Conservation (phyloP, 2,329 filamentous ascomycete genomes). For the Aspergillus neoniger region DNA sequence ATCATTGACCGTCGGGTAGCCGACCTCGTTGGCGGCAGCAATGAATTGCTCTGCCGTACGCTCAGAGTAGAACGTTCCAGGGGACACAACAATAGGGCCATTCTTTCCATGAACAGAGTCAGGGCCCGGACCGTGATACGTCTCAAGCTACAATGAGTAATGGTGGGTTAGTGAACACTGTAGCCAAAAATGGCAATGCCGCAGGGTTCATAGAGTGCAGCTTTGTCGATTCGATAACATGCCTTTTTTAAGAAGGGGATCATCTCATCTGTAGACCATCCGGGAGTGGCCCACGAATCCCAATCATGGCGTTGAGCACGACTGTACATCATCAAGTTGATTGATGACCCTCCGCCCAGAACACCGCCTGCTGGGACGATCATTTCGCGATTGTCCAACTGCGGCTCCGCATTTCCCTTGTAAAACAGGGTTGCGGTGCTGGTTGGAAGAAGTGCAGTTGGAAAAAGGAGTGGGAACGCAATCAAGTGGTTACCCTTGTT, state of each 20-base stretch:
- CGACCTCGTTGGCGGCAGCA: too few relatives aligned
- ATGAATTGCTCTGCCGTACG: too few relatives aligned
- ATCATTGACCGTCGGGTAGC: too few relatives aligned
- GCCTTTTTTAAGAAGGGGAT: background rate
- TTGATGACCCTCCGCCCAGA: slow-evolving; percentile 7
- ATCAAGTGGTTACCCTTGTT: slow-evolving; percentile 1
- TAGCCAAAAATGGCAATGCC: too few relatives aligned
- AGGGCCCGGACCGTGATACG: too few relatives aligned
- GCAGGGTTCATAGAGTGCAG: too few relatives aligned
- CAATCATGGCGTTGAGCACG: slow-evolving; percentile 6
- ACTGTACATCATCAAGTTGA: slow-evolving; percentile 8
- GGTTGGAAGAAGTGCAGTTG: background rate
- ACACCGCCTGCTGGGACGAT: slow-evolving; percentile 3
- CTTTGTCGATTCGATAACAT: background rate
- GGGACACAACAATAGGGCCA: too few relatives aligned
- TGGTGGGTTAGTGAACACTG: too few relatives aligned
- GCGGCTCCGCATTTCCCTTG: background rate
- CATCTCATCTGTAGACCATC: slow-evolving; percentile 2
- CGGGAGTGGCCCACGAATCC: slow-evolving; percentile 1
- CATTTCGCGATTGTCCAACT: slow-evolving; percentile 1
- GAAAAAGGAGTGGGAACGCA: background rate
- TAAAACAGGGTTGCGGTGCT: background rate
- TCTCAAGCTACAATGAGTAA: too few relatives aligned
- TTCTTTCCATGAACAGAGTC: too few relatives aligned
- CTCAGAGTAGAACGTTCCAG: too few relatives aligned